Percentiles rank a stretch among this genome's conserved stretches.
Conservation (phyloP, 352 stramenopile genomes). For the Pythium periplocum region DNA sequence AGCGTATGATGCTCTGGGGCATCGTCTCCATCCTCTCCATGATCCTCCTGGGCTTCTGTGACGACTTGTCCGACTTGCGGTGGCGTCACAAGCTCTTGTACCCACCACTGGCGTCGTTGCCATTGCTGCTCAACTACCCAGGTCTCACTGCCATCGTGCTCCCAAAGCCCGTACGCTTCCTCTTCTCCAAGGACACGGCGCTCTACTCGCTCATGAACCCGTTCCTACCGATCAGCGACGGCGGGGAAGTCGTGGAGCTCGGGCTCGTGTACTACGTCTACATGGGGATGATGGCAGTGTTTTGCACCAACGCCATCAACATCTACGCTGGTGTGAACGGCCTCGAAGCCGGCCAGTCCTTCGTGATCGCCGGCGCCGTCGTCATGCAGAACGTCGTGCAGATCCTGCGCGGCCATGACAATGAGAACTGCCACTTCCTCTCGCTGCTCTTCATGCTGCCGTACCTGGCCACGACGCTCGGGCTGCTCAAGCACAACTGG, state of each 20-base stretch:
- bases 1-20: slow-evolving; percentile 79
- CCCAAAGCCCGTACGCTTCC: slow-evolving; percentile 80
- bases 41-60: slow-evolving; percentile 89
- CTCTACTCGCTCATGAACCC: slow-evolving; percentile 56
- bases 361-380: slow-evolving; percentile 91
- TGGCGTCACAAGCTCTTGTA: slow-evolving; percentile 97
- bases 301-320: slow-evolving; percentile 99
- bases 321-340: slow-evolving; percentile 99
- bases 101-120: slow-evolving; percentile 94
- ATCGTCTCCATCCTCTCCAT: slow-evolving; percentile 87
- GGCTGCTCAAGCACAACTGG: slow-evolving; percentile 96
- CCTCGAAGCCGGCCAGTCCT: slow-evolving; percentile 94
- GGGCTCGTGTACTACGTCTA: slow-evolving; percentile 96
- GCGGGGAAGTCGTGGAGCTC: slow-evolving; percentile 90
- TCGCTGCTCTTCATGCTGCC: slow-evolving; percentile 96
- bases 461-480: slow-evolving; percentile 92
- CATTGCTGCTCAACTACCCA: slow-evolving; percentile 95
- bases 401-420: slow-evolving; percentile 81
- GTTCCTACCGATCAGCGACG: slow-evolving; percentile 61
- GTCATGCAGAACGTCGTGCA: slow-evolving; percentile 95
- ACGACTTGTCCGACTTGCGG: slow-evolving; percentile 96
- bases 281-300: slow-evolving; percentile 98
- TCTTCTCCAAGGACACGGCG: slow-evolving; percentile 58
- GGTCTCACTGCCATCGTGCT: slow-evolving; percentile 94
- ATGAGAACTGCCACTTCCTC: slow-evolving; percentile 91